Conservation (phyloP, 148 eudicot genomes). For the Camellia lanceoleosa region DNA sequence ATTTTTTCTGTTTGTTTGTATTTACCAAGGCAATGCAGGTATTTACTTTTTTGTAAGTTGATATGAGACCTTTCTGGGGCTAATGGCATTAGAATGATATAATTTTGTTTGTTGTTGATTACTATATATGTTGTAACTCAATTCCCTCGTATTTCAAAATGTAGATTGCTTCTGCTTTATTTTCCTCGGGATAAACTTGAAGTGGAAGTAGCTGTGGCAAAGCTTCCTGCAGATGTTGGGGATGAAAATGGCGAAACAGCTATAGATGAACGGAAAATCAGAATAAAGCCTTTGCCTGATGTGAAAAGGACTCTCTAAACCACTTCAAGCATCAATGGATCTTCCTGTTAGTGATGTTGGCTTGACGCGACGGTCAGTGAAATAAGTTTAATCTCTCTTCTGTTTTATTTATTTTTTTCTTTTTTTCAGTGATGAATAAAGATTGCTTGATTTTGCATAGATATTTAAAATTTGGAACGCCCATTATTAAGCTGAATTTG, state of each 20-base stretch:
- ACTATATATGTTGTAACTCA: not conserved
- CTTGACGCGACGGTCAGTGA: slow-evolving; percentile 69
- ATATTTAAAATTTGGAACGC: not conserved
- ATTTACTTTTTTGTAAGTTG: not conserved
- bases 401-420: not conserved
- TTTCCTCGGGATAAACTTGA: slow-evolving; percentile 97
- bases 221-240: slow-evolving; percentile 99
- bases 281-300: slow-evolving; percentile 88
- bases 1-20: slow-evolving; percentile 1
- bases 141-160: not conserved
- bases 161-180: slow-evolving; percentile 95
- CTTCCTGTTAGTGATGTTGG: slow-evolving; percentile 64
- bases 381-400: not conserved
- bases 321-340: slow-evolving; percentile 59
- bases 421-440: not conserved
- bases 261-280: slow-evolving; percentile 91
- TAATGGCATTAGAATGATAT: not conserved
- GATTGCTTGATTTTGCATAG: not conserved
- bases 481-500: not conserved
- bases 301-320: slow-evolving; percentile 52
- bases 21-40: not conserved
- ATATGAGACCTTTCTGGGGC: slow-evolving; percentile 7
- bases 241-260: slow-evolving; percentile 98
- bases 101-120: not conserved
- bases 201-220: slow-evolving; percentile 76